phyloP scores from a whole-genome alignment of 1,284 basidiomycete species.

The Phellopilus nigrolimitatus region DNA sequence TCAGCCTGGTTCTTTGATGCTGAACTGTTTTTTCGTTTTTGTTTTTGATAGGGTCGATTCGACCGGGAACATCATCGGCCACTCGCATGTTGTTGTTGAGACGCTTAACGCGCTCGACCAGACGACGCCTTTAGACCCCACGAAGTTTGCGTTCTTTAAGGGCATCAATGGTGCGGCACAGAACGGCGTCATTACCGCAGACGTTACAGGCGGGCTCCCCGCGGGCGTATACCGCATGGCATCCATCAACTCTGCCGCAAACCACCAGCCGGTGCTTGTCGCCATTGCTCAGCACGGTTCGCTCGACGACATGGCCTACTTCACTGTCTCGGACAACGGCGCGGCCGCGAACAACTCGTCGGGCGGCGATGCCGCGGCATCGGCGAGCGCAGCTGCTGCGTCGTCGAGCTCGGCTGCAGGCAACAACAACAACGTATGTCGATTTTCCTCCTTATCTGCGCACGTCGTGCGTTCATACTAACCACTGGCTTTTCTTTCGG shows the following conservation, averaged over 20 bases:
- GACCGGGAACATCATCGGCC: constrained; percentile 51
- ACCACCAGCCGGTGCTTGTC: constrained; percentile 63
- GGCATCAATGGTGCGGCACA: constrained; percentile 47
- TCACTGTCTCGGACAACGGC: constrained; percentile 31
- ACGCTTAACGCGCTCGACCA: constrained; percentile 41
- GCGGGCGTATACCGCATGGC: constrained; percentile 57
- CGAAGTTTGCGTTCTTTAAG: constrained; percentile 65
- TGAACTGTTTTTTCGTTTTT: neutral
- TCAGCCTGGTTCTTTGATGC: neutral
- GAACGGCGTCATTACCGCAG: constrained; percentile 46
- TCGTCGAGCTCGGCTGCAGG: too few relatives aligned
- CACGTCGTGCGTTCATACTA: too few relatives aligned
- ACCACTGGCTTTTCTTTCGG: too few relatives aligned
- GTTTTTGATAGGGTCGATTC: constrained; percentile 34
- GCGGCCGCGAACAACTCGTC: constrained; percentile 16
- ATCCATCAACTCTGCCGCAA: constrained; percentile 53
- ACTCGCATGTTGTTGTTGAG: constrained; percentile 65
- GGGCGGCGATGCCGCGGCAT: constrained; percentile 12
- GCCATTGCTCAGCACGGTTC: constrained; percentile 58
- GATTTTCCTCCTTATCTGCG: too few relatives aligned
- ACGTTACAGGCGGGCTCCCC: constrained; percentile 52
- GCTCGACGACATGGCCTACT: constrained; percentile 55
- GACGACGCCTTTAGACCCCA: constrained; percentile 51
- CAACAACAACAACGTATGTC: too few relatives aligned
- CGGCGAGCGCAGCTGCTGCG: constrained; percentile 14